Base-by-base conservation (phyloP, 1,284 basidiomycete species). In the Melanopsichium pennsylvanicum region DNA sequence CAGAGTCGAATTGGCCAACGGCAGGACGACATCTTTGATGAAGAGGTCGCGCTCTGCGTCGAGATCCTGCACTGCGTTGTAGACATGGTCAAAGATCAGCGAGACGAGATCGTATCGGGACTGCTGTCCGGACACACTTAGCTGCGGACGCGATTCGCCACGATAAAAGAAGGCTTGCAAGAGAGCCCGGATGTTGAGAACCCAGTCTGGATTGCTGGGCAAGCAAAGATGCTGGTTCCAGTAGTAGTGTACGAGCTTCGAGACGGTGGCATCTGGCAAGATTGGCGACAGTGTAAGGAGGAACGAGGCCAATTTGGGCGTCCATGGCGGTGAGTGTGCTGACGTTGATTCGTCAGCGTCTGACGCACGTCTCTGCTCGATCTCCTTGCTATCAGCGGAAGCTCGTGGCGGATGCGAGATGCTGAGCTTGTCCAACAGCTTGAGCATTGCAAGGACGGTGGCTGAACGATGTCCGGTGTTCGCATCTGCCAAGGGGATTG, bases 61-160 rank as follows among this genome's bases (percentile, higher is more conserved):
- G 22, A 79, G 45, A 43, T 79, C 75, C 40, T 76, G 70, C 7
- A 81, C 75, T 4, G 67, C 63, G 25, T 71, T 62, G 56, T 78
- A 81, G 33, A 75, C 76, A 35, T 78, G 61, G 19, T 73, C 67
- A 23, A 79, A 76, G 21, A 78, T 37, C n/a, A 81, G 68, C 19
- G 57, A 46, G 6, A 69, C 69, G 4, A 76, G 61, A 18, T 72
- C 57, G 22, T 50, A 43, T n/a, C 76, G 62, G n/a, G 76, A 62
- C 4, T 13, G 40, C 25, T 36, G 33, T 22, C 57, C 44, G 16
- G 49, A 21, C 7, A 35, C 32, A 22, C 15, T 22, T 4, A 39
- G 25, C 11, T 62, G 48, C 9, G 58, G 39, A 4, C 46, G 46
- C 13, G 43, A 39, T n/a, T 70, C 75, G 33, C 49, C 48, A 18